Percentiles rank a stretch among this genome's conserved stretches.
Conservation (phyloP, 1,284 basidiomycete genomes). For the Ustilago cynodontis region DNA sequence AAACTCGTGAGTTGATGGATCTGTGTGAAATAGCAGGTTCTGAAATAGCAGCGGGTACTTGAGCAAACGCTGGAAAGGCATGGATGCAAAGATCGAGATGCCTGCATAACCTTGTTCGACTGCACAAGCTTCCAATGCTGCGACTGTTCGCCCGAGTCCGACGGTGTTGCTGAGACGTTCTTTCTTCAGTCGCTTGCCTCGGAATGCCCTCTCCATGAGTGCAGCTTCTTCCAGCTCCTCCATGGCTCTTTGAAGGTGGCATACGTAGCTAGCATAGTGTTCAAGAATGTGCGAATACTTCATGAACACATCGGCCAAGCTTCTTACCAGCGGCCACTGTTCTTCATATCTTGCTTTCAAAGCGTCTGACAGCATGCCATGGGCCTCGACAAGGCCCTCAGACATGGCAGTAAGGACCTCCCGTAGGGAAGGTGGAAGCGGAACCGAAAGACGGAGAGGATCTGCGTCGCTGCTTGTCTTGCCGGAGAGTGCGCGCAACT, state of each 20-base stretch:
- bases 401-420: slow-evolving; percentile 56
- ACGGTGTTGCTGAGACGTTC: slow-evolving; percentile 62
- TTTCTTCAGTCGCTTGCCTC: slow-evolving; percentile 60
- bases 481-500: slow-evolving; percentile 30
- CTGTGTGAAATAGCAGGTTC: slow-evolving; percentile 83
- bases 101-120: slow-evolving; percentile 90
- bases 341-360: slow-evolving; percentile 61
- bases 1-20: slow-evolving; percentile 96
- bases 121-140: slow-evolving; percentile 79
- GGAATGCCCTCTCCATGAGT: slow-evolving; percentile 62
- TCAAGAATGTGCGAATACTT: slow-evolving; percentile 56
- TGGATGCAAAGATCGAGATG: slow-evolving; percentile 90
- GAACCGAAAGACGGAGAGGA: slow-evolving; percentile 47
- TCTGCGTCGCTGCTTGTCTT: slow-evolving; percentile 29
- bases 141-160: slow-evolving; percentile 65
- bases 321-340: slow-evolving; percentile 64
- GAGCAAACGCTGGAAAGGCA: slow-evolving; percentile 94
- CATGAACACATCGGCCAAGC: slow-evolving; percentile 61
- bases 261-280: slow-evolving; percentile 59
- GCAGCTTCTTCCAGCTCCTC: slow-evolving; percentile 62
- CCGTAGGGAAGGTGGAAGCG: slow-evolving; percentile 54
- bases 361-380: slow-evolving; percentile 56
- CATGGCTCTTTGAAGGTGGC: slow-evolving; percentile 60
- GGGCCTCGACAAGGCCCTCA: slow-evolving; percentile 57
- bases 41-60: slow-evolving; percentile 98